These are phyloP conservation scores for Cryptococcus wingfieldii DNA, from an alignment of 1,284 basidiomycete genomes.

Conservation along the genomic window DNA sequence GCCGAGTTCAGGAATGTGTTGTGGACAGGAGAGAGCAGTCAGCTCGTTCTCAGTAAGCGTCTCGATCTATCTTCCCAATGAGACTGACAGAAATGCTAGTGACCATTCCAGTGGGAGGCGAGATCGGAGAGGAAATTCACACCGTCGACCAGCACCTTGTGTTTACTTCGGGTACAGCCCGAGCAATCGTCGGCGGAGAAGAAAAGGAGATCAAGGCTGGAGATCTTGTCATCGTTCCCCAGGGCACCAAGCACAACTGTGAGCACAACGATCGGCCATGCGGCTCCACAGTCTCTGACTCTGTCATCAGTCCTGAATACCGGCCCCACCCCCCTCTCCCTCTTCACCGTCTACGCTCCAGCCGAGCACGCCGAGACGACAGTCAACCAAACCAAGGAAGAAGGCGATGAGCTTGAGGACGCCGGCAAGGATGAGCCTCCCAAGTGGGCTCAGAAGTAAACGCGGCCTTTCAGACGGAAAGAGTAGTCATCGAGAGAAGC, in stretches of 20 bases:
- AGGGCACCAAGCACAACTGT: conserved; percentile 48
- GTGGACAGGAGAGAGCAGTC: conserved; percentile 43
- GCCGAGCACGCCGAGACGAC: conserved; percentile 46
- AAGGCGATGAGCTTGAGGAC: conserved; percentile 48
- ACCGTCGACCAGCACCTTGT: conserved; percentile 45
- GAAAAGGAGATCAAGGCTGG: conserved; percentile 46
- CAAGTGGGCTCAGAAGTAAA: conserved; percentile 29
- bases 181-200: conserved; percentile 47
- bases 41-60: conserved; percentile 41
- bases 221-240: conserved; percentile 48
- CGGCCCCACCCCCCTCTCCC: conserved; percentile 41
- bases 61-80: background rate
- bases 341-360: conserved; percentile 47
- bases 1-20: conserved; percentile 47
- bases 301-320: conserved; percentile 40
- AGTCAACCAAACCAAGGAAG: conserved; percentile 48
- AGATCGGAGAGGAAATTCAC: conserved; percentile 47
- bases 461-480: background rate
- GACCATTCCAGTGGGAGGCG: conserved; percentile 48
- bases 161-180: conserved; percentile 41
- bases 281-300: background rate
- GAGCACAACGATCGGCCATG: conserved; percentile 2
- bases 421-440: conserved; percentile 49
- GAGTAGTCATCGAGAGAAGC: background rate
- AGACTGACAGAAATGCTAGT: background rate